These are phyloP conservation scores for Galerina marginata DNA, from an alignment of 768 basidiomycete genomes.

Conservation along the genomic window DNA sequence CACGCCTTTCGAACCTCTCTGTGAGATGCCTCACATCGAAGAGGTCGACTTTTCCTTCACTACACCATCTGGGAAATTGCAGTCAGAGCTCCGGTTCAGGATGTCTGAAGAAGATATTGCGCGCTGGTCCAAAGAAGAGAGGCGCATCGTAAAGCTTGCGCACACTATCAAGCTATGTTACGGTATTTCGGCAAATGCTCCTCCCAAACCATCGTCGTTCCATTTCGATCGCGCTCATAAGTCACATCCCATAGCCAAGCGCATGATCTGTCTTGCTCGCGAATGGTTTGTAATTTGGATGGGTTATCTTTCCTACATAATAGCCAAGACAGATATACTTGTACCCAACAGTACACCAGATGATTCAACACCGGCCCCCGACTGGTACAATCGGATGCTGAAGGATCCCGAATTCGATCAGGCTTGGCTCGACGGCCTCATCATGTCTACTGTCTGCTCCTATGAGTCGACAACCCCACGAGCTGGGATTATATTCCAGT, in stretches of 20 bases:
- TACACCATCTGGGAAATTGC: no score
- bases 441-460: neutral
- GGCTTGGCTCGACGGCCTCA: slow-evolving; percentile 4
- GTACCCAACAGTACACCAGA: neutral
- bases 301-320: slow-evolving; percentile 4
- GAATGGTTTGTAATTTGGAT: slow-evolving; percentile 11
- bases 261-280: neutral
- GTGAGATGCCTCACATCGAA: slow-evolving; percentile 2
- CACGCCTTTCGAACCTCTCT: slow-evolving; percentile 7
- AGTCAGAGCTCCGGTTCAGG: no score
- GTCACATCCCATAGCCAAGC: neutral
- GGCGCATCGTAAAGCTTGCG: no score
- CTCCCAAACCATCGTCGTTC: neutral
- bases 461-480: neutral
- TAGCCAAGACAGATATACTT: neutral
- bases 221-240: neutral
- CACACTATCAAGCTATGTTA: no score
- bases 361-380: neutral
- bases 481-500: neutral
- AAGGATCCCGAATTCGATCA: neutral
- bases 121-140: no score
- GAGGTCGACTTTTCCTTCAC: no score
- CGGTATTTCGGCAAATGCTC: neutral
- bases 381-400: neutral
- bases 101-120: no score